Conservation (phyloP, 106 monocot genomes). For the Dioscorea zingiberensis region DNA sequence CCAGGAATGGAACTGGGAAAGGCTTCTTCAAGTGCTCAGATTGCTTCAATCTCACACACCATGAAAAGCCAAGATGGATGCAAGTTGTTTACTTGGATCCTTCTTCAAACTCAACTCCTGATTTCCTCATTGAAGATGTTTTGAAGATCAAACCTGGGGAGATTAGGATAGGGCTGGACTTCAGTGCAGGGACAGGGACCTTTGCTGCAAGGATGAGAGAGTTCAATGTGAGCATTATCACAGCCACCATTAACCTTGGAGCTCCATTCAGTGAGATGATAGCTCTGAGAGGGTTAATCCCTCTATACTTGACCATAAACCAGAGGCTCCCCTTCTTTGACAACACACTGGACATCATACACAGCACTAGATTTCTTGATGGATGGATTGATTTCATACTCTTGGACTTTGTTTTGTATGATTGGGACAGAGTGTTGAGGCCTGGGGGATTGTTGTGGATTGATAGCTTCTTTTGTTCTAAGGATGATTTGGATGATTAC, state of each 20-base stretch:
- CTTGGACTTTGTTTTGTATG: constrained; percentile 63
- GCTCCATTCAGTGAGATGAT: constrained; percentile 72
- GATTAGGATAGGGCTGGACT: constrained; percentile 58
- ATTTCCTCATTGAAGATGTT: constrained; percentile 44
- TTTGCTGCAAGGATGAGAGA: constrained; percentile 67
- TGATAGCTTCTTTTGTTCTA: constrained; percentile 63
- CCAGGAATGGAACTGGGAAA: constrained; percentile 33
- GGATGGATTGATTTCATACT: constrained; percentile 71
- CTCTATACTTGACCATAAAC: constrained; percentile 57
- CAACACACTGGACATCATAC: constrained; percentile 69
- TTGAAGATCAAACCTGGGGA: constrained; percentile 43
- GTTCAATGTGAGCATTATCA: constrained; percentile 34
- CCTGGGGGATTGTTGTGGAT: constrained; percentile 74
- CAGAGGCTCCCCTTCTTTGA: constrained; percentile 82
- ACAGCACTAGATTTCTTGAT: constrained; percentile 67
- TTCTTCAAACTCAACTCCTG: constrained; percentile 19
- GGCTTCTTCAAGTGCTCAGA: constrained; percentile 68
- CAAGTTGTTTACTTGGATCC: constrained; percentile 7
- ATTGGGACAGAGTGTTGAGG: constrained; percentile 75
- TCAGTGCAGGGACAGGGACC: constrained; percentile 69
- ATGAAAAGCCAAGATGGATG: constrained; percentile 52
- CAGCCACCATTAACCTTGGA: constrained; percentile 57
- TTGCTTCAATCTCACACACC: constrained; percentile 63
- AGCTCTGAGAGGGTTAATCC: constrained; percentile 61
- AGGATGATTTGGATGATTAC: constrained; percentile 56